Evolutionary conservation across 2,329 filamentous ascomycete species (phyloP).

Genomic region (Botrytis paeoniae): DNA sequence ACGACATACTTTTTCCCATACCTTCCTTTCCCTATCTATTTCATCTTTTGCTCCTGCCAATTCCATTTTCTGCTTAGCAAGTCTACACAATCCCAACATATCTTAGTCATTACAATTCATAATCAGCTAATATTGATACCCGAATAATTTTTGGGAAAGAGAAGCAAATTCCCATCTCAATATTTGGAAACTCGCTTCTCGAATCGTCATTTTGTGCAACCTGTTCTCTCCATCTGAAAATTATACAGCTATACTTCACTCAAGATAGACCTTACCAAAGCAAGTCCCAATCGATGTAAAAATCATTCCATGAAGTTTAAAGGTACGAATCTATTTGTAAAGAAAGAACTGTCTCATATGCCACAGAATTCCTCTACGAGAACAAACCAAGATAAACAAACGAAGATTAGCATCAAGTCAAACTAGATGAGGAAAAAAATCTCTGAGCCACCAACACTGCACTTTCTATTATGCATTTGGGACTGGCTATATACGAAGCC

Average conservation of each 20-base stretch:
- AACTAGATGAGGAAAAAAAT: neutral
- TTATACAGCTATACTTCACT: neutral
- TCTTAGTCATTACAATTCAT: neutral
- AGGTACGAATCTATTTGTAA: neutral
- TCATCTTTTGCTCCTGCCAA: neutral
- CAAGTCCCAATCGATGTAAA: neutral
- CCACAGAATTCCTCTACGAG: accelerated
- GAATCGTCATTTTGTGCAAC: no score
- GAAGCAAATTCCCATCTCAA: neutral
- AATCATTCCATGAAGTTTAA: neutral
- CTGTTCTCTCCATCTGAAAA: neutral
- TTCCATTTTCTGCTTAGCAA: neutral
- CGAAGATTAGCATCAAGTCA: neutral
- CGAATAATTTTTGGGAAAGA: accelerated
- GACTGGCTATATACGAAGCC: accelerated
- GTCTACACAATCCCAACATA: neutral
- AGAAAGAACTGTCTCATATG: neutral
- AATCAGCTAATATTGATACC: neutral
- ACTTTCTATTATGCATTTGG: accelerated
- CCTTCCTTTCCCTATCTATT: neutral
- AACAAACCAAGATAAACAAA: neutral
- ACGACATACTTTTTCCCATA: accelerated
- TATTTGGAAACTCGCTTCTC: neutral
- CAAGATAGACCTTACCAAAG: neutral
- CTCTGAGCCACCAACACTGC: no score